Evolutionary conservation across 2,329 filamentous ascomycete genomes (phyloP), one percentile per base, ranked within the genome.

Genomic region (Hortaea werneckii): DNA sequence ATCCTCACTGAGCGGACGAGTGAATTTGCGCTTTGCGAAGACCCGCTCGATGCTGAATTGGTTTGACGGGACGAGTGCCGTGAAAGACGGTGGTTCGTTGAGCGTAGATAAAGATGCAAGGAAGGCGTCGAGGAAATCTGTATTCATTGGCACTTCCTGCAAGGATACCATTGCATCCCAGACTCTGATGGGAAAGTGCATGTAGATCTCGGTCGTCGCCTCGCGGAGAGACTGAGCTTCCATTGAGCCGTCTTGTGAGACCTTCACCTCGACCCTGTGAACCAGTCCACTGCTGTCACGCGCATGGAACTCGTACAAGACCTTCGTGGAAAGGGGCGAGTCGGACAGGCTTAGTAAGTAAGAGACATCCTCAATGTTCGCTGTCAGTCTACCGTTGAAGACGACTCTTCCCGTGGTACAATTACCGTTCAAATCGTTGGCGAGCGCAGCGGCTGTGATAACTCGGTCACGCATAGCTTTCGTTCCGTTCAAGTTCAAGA

Each of bases 121-220:
- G 37, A 51, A 50, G 11, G 29, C n/a, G 9, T 41, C 37, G 10
- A 40, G n/a, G 29, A 41, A 42, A 32, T 30, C 40, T 30, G 26
- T 8, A 7, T 29, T 32, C 10, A 3, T 13, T n/a, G 28, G 29
- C 9, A 37, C 29, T 6, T 38, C 43, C 30, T 29, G 30, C 29
- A 46, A 42, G 5, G 30, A 38, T 12, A 54, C 44, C 26, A 46
- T 39, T 30, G 55, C 50, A 40, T 58, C 56, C 54, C 54, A 58
- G 1, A 48, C 41, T 1, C 48, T 53, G 37, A 50, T 41, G 5
- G 56, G 54, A 32, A 47, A 57, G 37, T 58, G 55, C 13, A 54
- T 43, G 45, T 52, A 54, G 20, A 20, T 20, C 20, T 20, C 20
- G 20, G 20, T 20, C 20, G 2, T 20, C 5, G 5, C 5, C 5